Evolutionary conservation across 768 basidiomycete species (phyloP).

Genomic region (Auricularia cornea): DNA sequence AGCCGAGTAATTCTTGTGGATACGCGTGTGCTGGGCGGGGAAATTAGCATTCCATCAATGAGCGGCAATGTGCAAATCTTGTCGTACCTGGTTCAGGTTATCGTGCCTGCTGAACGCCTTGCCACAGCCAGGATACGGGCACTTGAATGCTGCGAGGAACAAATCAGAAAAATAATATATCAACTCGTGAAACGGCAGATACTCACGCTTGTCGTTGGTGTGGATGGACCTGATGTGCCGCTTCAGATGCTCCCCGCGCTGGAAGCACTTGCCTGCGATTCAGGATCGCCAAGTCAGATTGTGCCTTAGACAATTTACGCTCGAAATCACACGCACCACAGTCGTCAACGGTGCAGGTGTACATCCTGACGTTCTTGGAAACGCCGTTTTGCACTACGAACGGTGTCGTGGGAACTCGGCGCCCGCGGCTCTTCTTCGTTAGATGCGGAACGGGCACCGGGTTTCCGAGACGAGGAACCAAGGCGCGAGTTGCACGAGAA

Average conservation of each 20-base stretch:
- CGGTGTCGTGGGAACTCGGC: slow-evolving; percentile 17
- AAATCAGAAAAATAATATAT: slow-evolving; percentile 13
- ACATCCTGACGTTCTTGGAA: slow-evolving; percentile 32
- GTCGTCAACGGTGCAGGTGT: slow-evolving; percentile 69
- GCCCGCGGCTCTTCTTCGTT: slow-evolving; percentile 21
- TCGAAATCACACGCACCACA: slow-evolving; percentile 36
- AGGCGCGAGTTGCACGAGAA: background rate
- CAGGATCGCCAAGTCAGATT: background rate
- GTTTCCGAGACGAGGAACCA: slow-evolving; percentile 3
- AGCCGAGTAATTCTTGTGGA: slow-evolving; percentile 36
- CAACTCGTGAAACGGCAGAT: slow-evolving; percentile 4
- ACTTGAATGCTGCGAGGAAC: slow-evolving; percentile 52
- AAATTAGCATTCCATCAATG: no score
- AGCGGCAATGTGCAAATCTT: no score
- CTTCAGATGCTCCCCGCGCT: slow-evolving; percentile 83
- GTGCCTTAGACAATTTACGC: no score
- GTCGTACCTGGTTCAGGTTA: slow-evolving; percentile 36
- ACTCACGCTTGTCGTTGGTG: slow-evolving; percentile 87
- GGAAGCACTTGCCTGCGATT: slow-evolving; percentile 59
- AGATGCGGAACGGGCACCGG: slow-evolving; percentile 20
- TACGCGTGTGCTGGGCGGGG: slow-evolving; percentile 73
- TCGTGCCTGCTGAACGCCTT: slow-evolving; percentile 74
- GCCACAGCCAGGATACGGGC: slow-evolving; percentile 56
- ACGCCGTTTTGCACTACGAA: background rate
- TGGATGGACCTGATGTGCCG: slow-evolving; percentile 83